Conservation (phyloP, 1,284 basidiomycete genomes). For the Boletus semigastroideus region DNA sequence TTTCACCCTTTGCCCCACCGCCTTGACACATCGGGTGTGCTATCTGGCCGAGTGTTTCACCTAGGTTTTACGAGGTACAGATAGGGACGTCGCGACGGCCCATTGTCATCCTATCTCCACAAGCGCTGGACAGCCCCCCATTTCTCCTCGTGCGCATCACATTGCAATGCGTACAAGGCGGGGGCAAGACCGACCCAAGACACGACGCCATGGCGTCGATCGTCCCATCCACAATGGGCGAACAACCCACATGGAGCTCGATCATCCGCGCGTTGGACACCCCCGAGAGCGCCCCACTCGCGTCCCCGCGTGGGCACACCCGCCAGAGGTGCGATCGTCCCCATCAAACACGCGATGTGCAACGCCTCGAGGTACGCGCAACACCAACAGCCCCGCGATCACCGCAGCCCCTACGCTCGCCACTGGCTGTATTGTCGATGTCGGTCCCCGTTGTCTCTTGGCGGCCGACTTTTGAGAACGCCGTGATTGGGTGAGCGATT, state of each 20-base stretch:
- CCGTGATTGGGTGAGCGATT: conserved; percentile 7
- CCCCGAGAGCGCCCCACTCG: too few relatives aligned
- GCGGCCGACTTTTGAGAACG: conserved; percentile 18
- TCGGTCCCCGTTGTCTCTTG: not conserved
- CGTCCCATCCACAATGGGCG: conserved; percentile 6
- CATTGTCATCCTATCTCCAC: too few relatives aligned
- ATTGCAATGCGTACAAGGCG: too few relatives aligned
- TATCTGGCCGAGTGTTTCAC: too few relatives aligned
- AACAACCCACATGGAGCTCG: conserved; percentile 11
- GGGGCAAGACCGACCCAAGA: too few relatives aligned
- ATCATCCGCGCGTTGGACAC: conserved; percentile 8
- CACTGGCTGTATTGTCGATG: not conserved
- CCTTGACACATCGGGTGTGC: too few relatives aligned
- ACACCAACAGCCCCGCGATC: conserved; percentile 8
- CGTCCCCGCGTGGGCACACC: not conserved
- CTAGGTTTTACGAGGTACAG: too few relatives aligned
- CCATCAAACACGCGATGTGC: conserved; percentile 20
- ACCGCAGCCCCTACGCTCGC: conserved; percentile 15
- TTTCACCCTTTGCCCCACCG: too few relatives aligned
- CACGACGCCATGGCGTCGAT: conserved; percentile 1
- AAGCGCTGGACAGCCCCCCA: too few relatives aligned
- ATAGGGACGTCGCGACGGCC: too few relatives aligned
- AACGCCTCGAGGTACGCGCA: conserved; percentile 17
- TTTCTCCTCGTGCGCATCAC: too few relatives aligned
- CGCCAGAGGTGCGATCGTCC: conserved; percentile 1